These are phyloP conservation scores for Sordariomycetes sp. DNA, from an alignment of 2,329 filamentous ascomycete genomes.

Conservation along the genomic window DNA sequence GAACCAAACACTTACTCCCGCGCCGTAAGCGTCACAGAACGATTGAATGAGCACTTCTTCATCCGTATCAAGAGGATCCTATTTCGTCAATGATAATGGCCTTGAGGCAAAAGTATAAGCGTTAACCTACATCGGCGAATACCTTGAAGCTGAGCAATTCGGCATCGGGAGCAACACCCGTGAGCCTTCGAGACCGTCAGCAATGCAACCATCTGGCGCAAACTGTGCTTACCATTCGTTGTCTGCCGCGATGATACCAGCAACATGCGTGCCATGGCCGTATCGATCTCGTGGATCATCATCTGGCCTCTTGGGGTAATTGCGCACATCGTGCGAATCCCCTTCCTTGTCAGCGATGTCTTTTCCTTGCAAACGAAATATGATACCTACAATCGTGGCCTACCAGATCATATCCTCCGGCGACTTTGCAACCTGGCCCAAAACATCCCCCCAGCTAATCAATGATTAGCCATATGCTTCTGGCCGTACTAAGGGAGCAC, in stretches of 20 bases:
- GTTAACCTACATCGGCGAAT: conserved; percentile 13
- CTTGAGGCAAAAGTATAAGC: not conserved
- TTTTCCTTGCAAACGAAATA: not conserved
- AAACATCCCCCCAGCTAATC: conserved; percentile 27
- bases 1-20: conserved; percentile 14
- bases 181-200: conserved; percentile 15
- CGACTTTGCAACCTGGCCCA: conserved; percentile 26
- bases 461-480: not conserved
- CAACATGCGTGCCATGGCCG: conserved; percentile 26
- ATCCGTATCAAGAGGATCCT: conserved; percentile 9
- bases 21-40: conserved; percentile 25
- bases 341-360: conserved; percentile 10
- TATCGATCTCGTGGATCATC: conserved; percentile 22
- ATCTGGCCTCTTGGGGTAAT: conserved; percentile 21
- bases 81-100: not conserved
- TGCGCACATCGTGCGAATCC: conserved; percentile 18
- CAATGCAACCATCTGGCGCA: not conserved
- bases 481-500: not conserved
- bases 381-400: conserved; percentile 20
- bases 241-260: conserved; percentile 15
- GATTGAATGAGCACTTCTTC: conserved; percentile 21
- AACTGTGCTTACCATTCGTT: conserved; percentile 4
- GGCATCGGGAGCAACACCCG: conserved; percentile 26
- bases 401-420: conserved; percentile 27
- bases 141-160: conserved; percentile 26